Percentiles rank a stretch among this genome's conserved stretches.
Evolutionary conservation across 352 stramenopile genomes (phyloP).

Genomic region (Phytophthora megakarya): DNA sequence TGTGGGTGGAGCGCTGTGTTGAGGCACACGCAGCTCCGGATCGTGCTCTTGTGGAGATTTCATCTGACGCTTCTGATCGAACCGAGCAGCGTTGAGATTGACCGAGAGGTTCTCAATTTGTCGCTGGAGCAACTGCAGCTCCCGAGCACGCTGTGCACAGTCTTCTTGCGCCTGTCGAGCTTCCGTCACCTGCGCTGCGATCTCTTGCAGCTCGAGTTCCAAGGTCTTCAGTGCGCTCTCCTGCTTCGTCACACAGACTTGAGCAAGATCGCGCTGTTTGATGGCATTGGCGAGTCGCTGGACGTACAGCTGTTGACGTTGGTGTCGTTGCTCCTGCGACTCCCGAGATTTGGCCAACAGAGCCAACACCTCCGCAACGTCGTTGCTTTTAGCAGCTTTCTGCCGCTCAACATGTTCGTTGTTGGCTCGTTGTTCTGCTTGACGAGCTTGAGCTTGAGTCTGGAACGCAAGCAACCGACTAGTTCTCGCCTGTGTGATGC

Average conservation of each 20-base stretch:
- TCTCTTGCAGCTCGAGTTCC: slow-evolving; percentile 43
- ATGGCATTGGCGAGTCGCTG: slow-evolving; percentile 26
- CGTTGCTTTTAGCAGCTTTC: slow-evolving; percentile 19
- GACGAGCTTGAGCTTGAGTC: slow-evolving; percentile 39
- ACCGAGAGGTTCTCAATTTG: slow-evolving; percentile 60
- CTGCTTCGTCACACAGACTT: slow-evolving; percentile 45
- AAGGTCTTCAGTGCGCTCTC: slow-evolving; percentile 43
- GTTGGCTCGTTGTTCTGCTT: slow-evolving; percentile 29
- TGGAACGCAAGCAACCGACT: slow-evolving; percentile 24
- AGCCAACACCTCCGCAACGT: slow-evolving; percentile 19
- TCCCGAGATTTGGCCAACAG: slow-evolving; percentile 27
- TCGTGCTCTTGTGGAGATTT: neutral
- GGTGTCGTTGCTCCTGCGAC: slow-evolving; percentile 22
- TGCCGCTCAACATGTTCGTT: slow-evolving; percentile 16
- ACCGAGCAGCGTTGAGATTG: slow-evolving; percentile 46
- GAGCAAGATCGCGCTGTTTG: slow-evolving; percentile 39
- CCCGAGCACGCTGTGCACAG: slow-evolving; percentile 32
- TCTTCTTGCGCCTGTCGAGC: slow-evolving; percentile 44
- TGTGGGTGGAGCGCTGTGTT: slow-evolving; percentile 9
- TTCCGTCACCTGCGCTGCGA: slow-evolving; percentile 36
- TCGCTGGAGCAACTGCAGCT: slow-evolving; percentile 50
- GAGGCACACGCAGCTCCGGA: neutral
- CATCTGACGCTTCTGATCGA: slow-evolving; percentile 11
- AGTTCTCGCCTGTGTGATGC: slow-evolving; percentile 4
- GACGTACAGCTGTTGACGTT: slow-evolving; percentile 30